Evolutionary conservation across 176 grass and related monocot genomes (phyloP).

Genomic region (Triticum urartu): DNA sequence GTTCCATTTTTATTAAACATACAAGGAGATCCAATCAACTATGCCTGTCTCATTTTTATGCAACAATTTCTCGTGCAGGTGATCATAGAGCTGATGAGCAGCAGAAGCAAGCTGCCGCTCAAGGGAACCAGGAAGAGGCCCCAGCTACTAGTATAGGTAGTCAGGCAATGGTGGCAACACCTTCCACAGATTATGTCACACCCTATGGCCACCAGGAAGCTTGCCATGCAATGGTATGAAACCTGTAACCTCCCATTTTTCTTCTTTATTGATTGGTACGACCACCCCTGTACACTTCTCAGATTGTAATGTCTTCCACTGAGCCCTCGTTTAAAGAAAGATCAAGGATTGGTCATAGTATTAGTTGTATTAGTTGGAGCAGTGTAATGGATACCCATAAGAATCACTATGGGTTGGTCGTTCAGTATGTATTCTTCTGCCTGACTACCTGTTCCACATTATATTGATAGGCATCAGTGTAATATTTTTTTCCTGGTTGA

Average conservation of each 20-base stretch:
- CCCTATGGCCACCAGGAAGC: constrained; percentile 43
- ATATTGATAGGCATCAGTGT: not conserved
- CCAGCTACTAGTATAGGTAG: constrained; percentile 41
- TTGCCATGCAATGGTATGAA: constrained; percentile 43
- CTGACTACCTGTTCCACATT: not conserved
- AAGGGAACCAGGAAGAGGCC: constrained; percentile 35
- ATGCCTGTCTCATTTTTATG: not conserved
- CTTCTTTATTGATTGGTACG: not conserved
- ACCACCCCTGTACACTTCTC: not conserved
- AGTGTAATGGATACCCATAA: not conserved
- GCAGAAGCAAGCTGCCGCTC: constrained; percentile 31
- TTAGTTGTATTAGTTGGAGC: constrained; percentile 19
- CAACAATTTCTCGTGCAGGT: constrained; percentile 13
- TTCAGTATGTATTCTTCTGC: not conserved
- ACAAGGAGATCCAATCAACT: not conserved
- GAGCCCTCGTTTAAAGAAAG: not conserved
- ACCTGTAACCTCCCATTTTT: not conserved
- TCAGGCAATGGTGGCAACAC: constrained; percentile 46
- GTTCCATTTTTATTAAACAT: not conserved
- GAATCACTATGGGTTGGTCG: not conserved
- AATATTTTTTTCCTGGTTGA: not conserved
- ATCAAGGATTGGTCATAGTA: not conserved
- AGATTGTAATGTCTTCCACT: not conserved
- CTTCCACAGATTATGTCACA: constrained; percentile 40
- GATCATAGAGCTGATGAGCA: constrained; percentile 35